These are phyloP conservation scores for Colletotrichum sp. DNA, from an alignment of 2,329 filamentous ascomycete species.

Conservation along the genomic window DNA sequence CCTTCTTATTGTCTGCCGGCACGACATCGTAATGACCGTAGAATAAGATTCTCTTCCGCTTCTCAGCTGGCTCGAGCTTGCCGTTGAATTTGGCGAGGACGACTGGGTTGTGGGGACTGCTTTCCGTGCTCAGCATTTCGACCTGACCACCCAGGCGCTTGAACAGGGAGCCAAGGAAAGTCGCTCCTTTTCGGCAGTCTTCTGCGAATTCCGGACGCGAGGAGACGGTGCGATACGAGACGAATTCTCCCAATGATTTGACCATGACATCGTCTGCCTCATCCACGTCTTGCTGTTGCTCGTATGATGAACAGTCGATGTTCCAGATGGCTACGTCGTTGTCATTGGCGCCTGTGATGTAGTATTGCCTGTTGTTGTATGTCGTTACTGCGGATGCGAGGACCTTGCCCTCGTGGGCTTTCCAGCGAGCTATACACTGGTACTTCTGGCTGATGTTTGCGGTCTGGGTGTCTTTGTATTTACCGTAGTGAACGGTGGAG, in stretches of 20 bases:
- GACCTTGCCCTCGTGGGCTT: conserved; percentile 86
- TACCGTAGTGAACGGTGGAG: conserved; percentile 68
- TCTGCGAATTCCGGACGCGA: conserved; percentile 85
- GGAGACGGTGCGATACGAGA: conserved; percentile 91
- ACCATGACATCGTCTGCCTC: conserved; percentile 62
- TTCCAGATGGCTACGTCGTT: conserved; percentile 90
- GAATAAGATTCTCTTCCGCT: conserved; percentile 88
- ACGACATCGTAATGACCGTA: conserved; percentile 99
- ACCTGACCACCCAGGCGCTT: conserved; percentile 90
- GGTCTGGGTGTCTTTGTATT: conserved; percentile 52
- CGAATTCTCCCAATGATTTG: conserved; percentile 81
- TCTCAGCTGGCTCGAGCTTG: conserved; percentile 67
- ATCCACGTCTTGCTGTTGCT: conserved; percentile 33
- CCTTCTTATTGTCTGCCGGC: conserved; percentile 80
- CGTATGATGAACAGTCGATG: conserved; percentile 43
- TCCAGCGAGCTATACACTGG: conserved; percentile 78
- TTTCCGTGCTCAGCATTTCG: conserved; percentile 84
- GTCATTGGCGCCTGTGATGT: conserved; percentile 94
- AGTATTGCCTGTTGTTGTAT: conserved; percentile 77
- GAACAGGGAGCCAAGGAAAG: conserved; percentile 88
- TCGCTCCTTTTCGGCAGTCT: conserved; percentile 91
- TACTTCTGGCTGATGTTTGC: conserved; percentile 78
- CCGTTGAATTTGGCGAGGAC: conserved; percentile 88
- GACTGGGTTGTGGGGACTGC: conserved; percentile 81
- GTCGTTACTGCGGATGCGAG: conserved; percentile 80